These are phyloP conservation scores for Picea glauca DNA, from an alignment of 75 land plant species.

Conservation along the genomic window DNA sequence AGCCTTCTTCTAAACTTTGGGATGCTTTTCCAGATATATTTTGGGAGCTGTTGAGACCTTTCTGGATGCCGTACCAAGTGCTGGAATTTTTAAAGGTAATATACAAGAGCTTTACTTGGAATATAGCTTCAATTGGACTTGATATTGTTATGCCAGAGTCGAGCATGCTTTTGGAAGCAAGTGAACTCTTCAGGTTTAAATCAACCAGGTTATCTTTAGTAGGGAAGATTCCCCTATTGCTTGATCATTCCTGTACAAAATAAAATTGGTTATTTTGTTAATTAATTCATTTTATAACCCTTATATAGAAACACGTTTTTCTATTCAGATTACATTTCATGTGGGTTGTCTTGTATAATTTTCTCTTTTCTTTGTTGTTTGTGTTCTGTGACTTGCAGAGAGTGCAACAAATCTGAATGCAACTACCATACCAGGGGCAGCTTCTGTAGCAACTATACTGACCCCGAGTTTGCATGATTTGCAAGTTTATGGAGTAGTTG, in stretches of 20 bases:
- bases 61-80: conserved; percentile 88
- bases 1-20: not conserved
- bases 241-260: not conserved
- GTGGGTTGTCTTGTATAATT: not conserved
- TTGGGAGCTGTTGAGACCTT: conserved; percentile 99
- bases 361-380: not conserved
- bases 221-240: not conserved
- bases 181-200: not conserved
- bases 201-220: not conserved
- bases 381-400: conserved; percentile 26
- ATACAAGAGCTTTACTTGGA: not conserved
- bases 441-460: conserved; percentile 35
- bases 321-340: not conserved
- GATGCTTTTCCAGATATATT: conserved; percentile 61
- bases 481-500: conserved; percentile 92
- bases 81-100: conserved; percentile 88
- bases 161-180: not conserved
- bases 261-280: not conserved
- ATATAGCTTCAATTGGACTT: not conserved
- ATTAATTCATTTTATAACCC: not conserved
- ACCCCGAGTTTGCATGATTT: conserved; percentile 88
- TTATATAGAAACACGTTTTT: not conserved
- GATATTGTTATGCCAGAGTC: not conserved
- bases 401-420: conserved; percentile 48
- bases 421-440: conserved; percentile 43